Evolutionary conservation across 2,329 filamentous ascomycete species (phyloP).

Genomic region (Venturia effusa): DNA sequence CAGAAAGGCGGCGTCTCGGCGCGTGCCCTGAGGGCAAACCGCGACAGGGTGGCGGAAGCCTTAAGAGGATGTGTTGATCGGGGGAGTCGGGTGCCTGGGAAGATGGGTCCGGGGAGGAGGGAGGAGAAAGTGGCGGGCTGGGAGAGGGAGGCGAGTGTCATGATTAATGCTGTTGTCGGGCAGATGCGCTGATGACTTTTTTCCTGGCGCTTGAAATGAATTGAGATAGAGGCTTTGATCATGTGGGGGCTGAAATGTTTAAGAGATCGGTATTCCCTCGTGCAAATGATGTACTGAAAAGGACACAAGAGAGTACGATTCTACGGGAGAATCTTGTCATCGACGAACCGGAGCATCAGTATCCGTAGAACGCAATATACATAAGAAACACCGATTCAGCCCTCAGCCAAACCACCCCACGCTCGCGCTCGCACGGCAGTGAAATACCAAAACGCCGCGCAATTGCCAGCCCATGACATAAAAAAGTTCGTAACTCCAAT

Average conservation of each 20-base stretch:
- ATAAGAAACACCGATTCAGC: not conserved
- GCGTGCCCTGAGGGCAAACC: constrained; percentile 67
- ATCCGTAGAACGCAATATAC: not conserved
- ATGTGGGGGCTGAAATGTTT: too few relatives aligned
- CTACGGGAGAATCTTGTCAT: not conserved
- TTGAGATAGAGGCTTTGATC: not conserved
- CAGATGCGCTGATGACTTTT: not conserved
- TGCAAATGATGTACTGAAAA: not conserved
- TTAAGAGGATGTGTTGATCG: constrained; percentile 73
- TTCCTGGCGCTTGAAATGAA: too few relatives aligned
- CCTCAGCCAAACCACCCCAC: not conserved
- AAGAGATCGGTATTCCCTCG: not conserved
- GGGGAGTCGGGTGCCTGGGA: constrained; percentile 57
- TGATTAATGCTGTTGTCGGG: constrained; percentile 47
- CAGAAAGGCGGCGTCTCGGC: constrained; percentile 74
- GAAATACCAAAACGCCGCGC: not conserved
- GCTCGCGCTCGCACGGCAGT: not conserved
- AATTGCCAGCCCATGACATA: not conserved
- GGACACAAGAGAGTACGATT: not conserved
- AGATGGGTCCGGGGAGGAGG: not conserved
- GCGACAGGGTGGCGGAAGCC: constrained; percentile 61
- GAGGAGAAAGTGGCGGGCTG: constrained; percentile 39
- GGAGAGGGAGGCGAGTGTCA: constrained; percentile 89
- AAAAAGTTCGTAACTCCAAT: not conserved
- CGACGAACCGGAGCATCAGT: not conserved